These are phyloP conservation scores for Trichoderma afroharzianum DNA, from an alignment of 2,329 filamentous ascomycete genomes.

Conservation along the genomic window DNA sequence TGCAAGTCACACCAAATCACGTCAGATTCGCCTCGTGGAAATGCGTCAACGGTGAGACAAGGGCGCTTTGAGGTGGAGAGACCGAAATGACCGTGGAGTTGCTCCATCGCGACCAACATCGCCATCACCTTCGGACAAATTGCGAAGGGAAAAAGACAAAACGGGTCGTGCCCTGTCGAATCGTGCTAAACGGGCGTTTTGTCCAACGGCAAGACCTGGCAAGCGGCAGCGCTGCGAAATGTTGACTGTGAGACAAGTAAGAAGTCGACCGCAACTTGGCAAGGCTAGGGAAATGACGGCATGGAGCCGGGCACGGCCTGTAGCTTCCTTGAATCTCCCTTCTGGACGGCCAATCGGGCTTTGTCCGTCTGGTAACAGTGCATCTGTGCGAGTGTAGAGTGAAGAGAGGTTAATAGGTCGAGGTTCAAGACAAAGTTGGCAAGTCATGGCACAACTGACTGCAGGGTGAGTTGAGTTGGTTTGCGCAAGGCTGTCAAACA, in stretches of 20 bases:
- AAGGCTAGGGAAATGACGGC: neutral
- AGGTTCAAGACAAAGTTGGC: neutral
- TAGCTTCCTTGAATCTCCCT: neutral
- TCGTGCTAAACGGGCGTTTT: neutral
- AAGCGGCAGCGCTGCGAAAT: neutral
- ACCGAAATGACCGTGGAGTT: slow-evolving; percentile 18
- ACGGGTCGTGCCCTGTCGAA: neutral
- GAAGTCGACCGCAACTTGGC: slow-evolving; percentile 2
- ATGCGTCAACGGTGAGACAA: slow-evolving; percentile 14
- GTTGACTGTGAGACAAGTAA: slow-evolving; percentile 9
- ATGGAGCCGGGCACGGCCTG: neutral
- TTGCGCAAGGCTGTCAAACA: slow-evolving; percentile 3
- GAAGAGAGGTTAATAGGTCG: neutral
- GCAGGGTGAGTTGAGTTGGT: neutral
- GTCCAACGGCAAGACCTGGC: neutral
- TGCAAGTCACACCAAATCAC: neutral
- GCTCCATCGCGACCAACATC: neutral
- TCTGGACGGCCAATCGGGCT: neutral
- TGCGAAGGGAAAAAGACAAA: neutral
- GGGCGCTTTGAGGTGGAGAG: slow-evolving; percentile 6
- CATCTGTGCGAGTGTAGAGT: neutral
- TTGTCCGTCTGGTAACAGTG: neutral
- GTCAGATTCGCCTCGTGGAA: slow-evolving; percentile 11
- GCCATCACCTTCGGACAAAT: neutral
- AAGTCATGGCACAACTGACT: neutral